phyloP scores from a whole-genome alignment of 139 green algal species.

The Tetradesmus obliquus region DNA sequence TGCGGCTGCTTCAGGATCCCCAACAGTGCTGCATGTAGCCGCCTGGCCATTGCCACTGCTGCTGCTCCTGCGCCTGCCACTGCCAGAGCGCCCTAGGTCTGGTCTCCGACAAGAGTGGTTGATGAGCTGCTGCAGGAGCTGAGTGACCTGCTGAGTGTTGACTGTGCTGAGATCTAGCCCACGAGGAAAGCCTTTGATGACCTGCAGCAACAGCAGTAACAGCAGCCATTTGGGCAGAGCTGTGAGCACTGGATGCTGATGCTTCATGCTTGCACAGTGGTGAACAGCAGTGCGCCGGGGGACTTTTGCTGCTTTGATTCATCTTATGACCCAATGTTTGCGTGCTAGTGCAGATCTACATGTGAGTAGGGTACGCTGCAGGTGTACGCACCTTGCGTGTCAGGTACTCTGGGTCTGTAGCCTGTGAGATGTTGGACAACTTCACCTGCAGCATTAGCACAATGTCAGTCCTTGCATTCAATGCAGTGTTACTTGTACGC shows the following conservation, averaged over 20 bases:
- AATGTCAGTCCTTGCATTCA: not conserved
- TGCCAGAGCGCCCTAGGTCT: not conserved
- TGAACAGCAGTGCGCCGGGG: not conserved
- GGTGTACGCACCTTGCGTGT: conserved; percentile 6
- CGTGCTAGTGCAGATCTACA: not conserved
- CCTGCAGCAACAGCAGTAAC: not conserved
- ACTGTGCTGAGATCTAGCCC: conserved; percentile 4
- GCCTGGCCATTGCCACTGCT: not conserved
- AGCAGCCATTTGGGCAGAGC: not conserved
- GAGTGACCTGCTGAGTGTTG: conserved; percentile 17
- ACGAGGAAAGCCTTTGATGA: not conserved
- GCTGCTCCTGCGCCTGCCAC: not conserved
- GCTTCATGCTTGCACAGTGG: not conserved
- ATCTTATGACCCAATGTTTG: not conserved
- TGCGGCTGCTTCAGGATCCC: not conserved
- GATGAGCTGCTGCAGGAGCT: conserved; percentile 5
- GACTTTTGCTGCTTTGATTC: too few species aligned
- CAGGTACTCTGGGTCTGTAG: conserved; percentile 4
- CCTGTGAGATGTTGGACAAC: not conserved
- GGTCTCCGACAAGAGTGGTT: not conserved
- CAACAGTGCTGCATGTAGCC: not conserved
- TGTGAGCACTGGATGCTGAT: not conserved
- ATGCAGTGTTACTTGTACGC: not conserved
- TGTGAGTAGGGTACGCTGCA: not conserved
- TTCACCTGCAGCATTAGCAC: conserved; percentile 24